Conservation (phyloP, 148 eudicot species). For the Chenopodium album region DNA sequence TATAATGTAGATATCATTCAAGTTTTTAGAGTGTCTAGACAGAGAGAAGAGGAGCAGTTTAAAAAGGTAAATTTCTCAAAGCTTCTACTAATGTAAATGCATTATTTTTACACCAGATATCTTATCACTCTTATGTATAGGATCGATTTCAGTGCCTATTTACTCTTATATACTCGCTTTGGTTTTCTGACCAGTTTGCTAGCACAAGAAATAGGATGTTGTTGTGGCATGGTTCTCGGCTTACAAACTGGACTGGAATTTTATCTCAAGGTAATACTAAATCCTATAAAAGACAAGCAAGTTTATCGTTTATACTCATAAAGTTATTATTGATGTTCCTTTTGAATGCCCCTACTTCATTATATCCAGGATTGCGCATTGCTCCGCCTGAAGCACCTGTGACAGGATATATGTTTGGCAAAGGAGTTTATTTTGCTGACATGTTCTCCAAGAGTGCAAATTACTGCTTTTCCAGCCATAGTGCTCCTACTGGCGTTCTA, state of each 20-base stretch:
- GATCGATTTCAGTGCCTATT: neutral
- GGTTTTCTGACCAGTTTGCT: conserved; percentile 54
- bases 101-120: neutral
- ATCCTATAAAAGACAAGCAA: neutral
- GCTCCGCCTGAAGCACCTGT: conserved; percentile 99
- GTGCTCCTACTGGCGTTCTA: conserved; percentile 66
- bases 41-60: conserved; percentile 71
- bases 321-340: neutral
- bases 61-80: conserved; percentile 44
- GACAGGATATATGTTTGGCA: conserved; percentile 97
- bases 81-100: neutral
- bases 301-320: neutral
- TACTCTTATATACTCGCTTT: conserved; percentile 3
- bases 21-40: conserved; percentile 74
- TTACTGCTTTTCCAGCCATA: conserved; percentile 64
- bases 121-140: neutral
- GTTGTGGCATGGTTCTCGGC: conserved; percentile 97
- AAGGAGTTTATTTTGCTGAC: conserved; percentile 99
- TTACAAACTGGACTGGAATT: conserved; percentile 95
- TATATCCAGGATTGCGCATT: conserved; percentile 75
- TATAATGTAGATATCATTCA: conserved; percentile 77
- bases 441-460: conserved; percentile 99
- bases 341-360: neutral
- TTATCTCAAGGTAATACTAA: conserved; percentile 72
- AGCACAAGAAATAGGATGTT: conserved; percentile 80